Percentiles rank a stretch among this genome's conserved stretches.
Conservation (phyloP, 2,329 filamentous ascomycete genomes). For the Monilinia fructicola region DNA sequence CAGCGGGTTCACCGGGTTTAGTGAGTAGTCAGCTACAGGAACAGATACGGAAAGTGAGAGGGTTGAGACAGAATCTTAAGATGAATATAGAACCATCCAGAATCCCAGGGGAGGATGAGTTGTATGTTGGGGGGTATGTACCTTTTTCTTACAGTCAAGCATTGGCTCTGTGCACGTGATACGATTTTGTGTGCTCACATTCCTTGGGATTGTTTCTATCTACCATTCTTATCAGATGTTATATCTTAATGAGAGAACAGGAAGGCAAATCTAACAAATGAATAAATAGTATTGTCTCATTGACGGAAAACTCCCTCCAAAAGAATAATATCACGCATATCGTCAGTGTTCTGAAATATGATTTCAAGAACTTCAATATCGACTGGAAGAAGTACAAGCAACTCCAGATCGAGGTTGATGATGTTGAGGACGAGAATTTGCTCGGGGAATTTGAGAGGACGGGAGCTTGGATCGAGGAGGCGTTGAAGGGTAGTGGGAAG, state of each 20-base stretch:
- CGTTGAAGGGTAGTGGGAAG: conserved; percentile 57
- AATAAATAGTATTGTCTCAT: conserved; percentile 71
- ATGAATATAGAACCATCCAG: conserved; percentile 58
- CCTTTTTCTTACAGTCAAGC: conserved; percentile 20
- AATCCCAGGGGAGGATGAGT: conserved; percentile 66
- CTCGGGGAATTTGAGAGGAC: conserved; percentile 75
- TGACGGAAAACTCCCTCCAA: conserved; percentile 66
- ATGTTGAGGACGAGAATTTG: conserved; percentile 85
- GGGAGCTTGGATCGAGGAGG: conserved; percentile 80
- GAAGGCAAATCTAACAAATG: conserved; percentile 19
- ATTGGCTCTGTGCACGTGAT: conserved; percentile 21
- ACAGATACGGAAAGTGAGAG: conserved; percentile 9
- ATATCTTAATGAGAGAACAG: not conserved
- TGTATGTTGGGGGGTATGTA: conserved; percentile 77
- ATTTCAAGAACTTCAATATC: conserved; percentile 53
- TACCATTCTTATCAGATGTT: conserved; percentile 6
- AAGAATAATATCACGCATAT: conserved; percentile 83
- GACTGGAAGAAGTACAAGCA: conserved; percentile 63
- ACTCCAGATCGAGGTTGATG: conserved; percentile 80
- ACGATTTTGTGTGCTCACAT: conserved; percentile 38
- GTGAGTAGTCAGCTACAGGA: not conserved
- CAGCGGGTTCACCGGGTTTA: not conserved
- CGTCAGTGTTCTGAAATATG: conserved; percentile 74
- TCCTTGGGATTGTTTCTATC: conserved; percentile 7
- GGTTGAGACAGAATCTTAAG: conserved; percentile 16